Evolutionary conservation across 2,329 filamentous ascomycete species (phyloP), one percentile per base, ranked within the genome.

Genomic region (Monosporascus sp.): DNA sequence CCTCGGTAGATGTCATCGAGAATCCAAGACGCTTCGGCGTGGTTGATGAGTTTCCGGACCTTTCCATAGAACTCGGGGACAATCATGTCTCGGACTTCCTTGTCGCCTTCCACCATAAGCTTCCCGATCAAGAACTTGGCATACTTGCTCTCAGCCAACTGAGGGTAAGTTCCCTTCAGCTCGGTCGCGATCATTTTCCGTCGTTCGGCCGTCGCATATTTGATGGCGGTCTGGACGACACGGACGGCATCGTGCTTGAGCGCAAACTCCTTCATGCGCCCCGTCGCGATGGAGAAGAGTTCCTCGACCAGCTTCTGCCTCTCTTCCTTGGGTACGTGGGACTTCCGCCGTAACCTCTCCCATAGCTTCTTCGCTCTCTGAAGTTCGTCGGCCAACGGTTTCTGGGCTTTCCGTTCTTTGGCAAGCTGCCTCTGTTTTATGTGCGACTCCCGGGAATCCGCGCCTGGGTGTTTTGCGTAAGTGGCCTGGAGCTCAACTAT

Each of bases 181-280:
- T 99, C 94, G 54, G 78, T 79, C 8, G 92, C 91, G 65, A 99
- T 97, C 74, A 87, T 84, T 71, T 87, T 89, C 66, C 90, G 83
- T 74, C 97, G 92, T 56, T 89, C 87, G 52, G 85, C 78, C 46
- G 87, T 95, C 48, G 91, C 88, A 73, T 99, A 99, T 73, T 99
- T 99, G 73, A 99, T 84, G 38, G 93, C 94, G 14, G 92, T 97
- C 75, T 99, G 94, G 26, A 99, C 88, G 43, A 96, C 91, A 62
- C 94, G 84, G n/a, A 96, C 93, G 37, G 91, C 90, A 69, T 99
- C 94, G 71, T 99, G 94, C 81, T 99, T 99, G 75, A 99, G 89
- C 20, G 97, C 93, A 62, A 97, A 96, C 58, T 97, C 94, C 72
- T 90, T 91, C 64, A 97, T 88, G 54, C 89, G 85, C 51, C 92